Percentiles rank a stretch among this genome's conserved stretches.
Conservation (phyloP, 164 flowering plant species). For the Annona cherimola region DNA sequence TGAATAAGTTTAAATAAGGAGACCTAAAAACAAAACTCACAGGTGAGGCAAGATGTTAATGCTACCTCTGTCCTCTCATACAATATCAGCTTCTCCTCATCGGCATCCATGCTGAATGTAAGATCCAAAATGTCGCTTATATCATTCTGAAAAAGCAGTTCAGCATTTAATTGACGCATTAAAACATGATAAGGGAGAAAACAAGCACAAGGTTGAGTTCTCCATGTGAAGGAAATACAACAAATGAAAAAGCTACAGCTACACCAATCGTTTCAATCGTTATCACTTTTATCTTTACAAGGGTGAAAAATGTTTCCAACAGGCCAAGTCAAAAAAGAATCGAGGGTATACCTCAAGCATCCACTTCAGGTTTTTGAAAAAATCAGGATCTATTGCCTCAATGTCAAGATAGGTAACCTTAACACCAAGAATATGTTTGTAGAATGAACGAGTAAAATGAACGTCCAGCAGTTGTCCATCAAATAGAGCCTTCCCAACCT, state of each 20-base stretch:
- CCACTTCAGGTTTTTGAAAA: slow-evolving; percentile 91
- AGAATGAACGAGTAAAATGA: slow-evolving; percentile 96
- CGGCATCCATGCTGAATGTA: slow-evolving; percentile 98
- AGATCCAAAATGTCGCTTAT: slow-evolving; percentile 78
- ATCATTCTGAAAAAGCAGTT: slow-evolving; percentile 59
- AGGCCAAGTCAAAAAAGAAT: neutral
- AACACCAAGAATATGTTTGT: slow-evolving; percentile 89
- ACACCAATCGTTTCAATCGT: neutral
- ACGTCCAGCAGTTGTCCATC: slow-evolving; percentile 97
- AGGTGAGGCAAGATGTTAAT: neutral
- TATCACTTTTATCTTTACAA: too few species aligned
- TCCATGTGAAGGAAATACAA: neutral
- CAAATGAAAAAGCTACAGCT: neutral
- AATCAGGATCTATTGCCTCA: slow-evolving; percentile 98
- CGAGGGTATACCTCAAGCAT: slow-evolving; percentile 78
- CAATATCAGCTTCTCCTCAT: slow-evolving; percentile 89
- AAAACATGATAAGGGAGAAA: neutral
- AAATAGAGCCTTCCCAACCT: slow-evolving; percentile 99
- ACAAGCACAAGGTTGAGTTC: neutral
- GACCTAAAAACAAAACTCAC: neutral
- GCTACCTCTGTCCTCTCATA: slow-evolving; percentile 76
- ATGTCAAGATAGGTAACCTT: slow-evolving; percentile 99
- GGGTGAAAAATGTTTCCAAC: neutral
- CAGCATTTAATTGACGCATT: too few species aligned
- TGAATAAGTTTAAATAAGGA: neutral